Percentiles rank a stretch among this genome's conserved stretches.
Conservation (phyloP, 208 protist genomes). For the Trypanosoma boissoni region DNA sequence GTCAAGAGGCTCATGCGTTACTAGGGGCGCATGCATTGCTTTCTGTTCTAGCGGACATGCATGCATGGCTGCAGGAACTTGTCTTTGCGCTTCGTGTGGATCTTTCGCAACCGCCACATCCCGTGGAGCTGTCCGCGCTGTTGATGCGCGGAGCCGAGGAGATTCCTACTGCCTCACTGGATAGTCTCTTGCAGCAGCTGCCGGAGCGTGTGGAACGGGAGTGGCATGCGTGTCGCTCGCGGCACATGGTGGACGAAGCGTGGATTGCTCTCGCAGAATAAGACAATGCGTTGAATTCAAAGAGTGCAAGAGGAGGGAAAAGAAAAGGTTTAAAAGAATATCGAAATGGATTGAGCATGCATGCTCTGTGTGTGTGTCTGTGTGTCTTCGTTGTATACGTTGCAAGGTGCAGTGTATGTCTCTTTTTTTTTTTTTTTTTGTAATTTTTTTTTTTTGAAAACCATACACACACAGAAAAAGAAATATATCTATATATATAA, state of each 20-base stretch:
- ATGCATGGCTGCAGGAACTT: slow-evolving; percentile 51
- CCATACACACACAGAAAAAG: no score
- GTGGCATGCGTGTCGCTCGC: slow-evolving; percentile 31
- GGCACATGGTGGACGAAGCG: slow-evolving; percentile 44
- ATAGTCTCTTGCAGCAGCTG: slow-evolving; percentile 11
- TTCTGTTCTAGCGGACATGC: slow-evolving; percentile 46
- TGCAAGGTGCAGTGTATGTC: no score
- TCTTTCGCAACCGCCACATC: slow-evolving; percentile 23
- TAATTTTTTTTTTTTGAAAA: no score
- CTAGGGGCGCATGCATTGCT: slow-evolving; percentile 39
- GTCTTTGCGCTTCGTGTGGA: slow-evolving; percentile 43
- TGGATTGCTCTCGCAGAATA: slow-evolving; percentile 30
- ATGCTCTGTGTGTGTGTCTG: slow-evolving; percentile 1
- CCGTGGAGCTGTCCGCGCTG: slow-evolving; percentile 27
- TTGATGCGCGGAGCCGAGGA: not conserved
- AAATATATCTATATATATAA: slow-evolving; percentile 15
- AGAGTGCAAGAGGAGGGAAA: no score
- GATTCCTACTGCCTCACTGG: slow-evolving; percentile 9
- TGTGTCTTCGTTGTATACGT: slow-evolving; percentile 3
- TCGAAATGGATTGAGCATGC: no score
- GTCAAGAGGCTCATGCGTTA: not conserved
- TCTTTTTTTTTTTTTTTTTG: no score
- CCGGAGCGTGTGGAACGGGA: slow-evolving; percentile 9
- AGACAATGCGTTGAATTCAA: no score
- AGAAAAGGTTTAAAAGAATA: no score